A percentile compares a stretch with the other conserved stretches of the same genome.
phyloP scores from a whole-genome alignment of 805 yeast genomes.

The Saccharomycopsis capsularis region DNA sequence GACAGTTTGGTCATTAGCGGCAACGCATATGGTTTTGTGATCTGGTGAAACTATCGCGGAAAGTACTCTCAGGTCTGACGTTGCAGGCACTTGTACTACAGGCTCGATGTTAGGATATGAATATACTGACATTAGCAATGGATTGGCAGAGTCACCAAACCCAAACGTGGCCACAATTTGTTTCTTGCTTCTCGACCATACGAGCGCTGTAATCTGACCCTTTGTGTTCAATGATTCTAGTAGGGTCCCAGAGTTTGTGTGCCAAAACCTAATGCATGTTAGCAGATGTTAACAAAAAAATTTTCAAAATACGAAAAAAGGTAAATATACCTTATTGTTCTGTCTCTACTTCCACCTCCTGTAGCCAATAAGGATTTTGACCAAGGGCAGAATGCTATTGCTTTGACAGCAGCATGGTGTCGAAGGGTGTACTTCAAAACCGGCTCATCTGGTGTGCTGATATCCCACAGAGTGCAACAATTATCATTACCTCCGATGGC shows the following conservation, averaged over 20 bases:
- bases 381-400: constrained; percentile 91
- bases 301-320: too few species aligned
- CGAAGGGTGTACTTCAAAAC: constrained; percentile 40
- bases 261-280: constrained; percentile 64
- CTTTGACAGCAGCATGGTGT: constrained; percentile 86
- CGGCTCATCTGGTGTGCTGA: constrained; percentile 38
- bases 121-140: constrained; percentile 51
- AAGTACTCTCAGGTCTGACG: constrained; percentile 49
- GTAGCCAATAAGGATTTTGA: constrained; percentile 71
- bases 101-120: constrained; percentile 58
- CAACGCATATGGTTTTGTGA: constrained; percentile 55
- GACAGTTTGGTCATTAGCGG: constrained; percentile 72
- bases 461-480: constrained; percentile 70
- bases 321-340: constrained; percentile 38
- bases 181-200: constrained; percentile 61
- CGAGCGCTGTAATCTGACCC: constrained; percentile 72
- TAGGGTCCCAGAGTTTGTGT: constrained; percentile 68
- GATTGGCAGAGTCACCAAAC: constrained; percentile 49
- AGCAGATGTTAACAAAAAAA: not conserved
- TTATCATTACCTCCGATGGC: constrained; percentile 87
- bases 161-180: constrained; percentile 81
- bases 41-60: constrained; percentile 66
- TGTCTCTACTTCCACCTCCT: constrained; percentile 84
- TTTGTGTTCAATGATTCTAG: constrained; percentile 48
- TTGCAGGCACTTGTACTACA: constrained; percentile 42